These are phyloP conservation scores for Casuarina cunninghamiana DNA, from an alignment of 306 rosid genomes.

Conservation along the genomic window DNA sequence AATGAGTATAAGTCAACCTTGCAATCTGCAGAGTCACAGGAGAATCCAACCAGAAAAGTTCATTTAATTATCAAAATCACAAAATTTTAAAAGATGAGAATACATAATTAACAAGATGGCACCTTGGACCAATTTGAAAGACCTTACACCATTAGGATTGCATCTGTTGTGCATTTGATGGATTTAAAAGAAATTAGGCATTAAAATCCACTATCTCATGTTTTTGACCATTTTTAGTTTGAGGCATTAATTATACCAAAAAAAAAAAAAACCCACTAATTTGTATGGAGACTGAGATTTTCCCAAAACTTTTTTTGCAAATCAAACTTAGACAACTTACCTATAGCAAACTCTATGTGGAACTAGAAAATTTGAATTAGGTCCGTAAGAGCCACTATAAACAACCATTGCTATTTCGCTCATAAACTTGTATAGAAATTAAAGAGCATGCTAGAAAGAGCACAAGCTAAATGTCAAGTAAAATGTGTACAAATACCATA, in stretches of 20 bases:
- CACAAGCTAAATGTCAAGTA: neutral
- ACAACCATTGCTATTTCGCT: neutral
- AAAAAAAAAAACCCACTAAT: neutral
- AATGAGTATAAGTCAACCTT: constrained; percentile 60
- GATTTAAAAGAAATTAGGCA: neutral
- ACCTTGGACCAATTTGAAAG: neutral
- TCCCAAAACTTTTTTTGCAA: neutral
- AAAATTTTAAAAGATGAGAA: neutral
- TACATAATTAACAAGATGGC: neutral
- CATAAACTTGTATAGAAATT: neutral
- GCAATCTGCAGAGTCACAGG: constrained; percentile 42
- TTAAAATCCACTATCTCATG: neutral
- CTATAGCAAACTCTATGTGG: neutral
- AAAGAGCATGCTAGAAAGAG: neutral
- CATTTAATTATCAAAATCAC: neutral
- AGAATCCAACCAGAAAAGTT: constrained; percentile 14
- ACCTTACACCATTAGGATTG: neutral
- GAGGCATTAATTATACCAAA: neutral
- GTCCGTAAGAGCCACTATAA: neutral
- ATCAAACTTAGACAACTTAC: neutral
- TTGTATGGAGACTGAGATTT: neutral
- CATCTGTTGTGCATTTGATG: too few relatives aligned
- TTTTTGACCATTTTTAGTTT: neutral
- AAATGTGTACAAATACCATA: neutral
- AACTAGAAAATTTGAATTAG: constrained; percentile 2